Evolutionary conservation across 352 stramenopile genomes (phyloP).

Genomic region (Phytopythium delawarense): DNA sequence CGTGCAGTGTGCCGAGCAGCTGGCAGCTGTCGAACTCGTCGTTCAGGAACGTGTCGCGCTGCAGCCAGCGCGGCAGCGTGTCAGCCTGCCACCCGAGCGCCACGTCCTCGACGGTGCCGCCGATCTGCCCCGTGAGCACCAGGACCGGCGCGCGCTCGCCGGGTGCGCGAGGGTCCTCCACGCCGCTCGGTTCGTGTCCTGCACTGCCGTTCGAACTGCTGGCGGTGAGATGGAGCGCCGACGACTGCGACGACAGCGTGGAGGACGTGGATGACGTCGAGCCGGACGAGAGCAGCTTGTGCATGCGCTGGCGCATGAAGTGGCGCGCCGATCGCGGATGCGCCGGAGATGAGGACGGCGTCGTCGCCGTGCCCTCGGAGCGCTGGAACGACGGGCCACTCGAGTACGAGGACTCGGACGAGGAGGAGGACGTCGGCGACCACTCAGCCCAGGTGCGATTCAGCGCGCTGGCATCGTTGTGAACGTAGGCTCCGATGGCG

Average conservation of each 20-base stretch:
- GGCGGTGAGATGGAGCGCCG: neutral
- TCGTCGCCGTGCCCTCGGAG: neutral
- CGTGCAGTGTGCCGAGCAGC: slow-evolving; percentile 27
- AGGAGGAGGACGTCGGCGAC: slow-evolving; percentile 4
- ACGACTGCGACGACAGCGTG: neutral
- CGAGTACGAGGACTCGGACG: slow-evolving; percentile 3
- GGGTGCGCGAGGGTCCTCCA: slow-evolving; percentile 1
- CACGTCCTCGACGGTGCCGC: slow-evolving; percentile 37
- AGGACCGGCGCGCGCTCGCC: slow-evolving; percentile 23
- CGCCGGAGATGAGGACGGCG: neutral
- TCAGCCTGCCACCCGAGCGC: slow-evolving; percentile 38
- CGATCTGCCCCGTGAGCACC: slow-evolving; percentile 30
- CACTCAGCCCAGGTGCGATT: slow-evolving; percentile 1
- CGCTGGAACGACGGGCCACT: slow-evolving; percentile 4
- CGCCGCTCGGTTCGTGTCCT: neutral
- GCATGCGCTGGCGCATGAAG: slow-evolving; percentile 1
- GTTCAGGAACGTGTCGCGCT: slow-evolving; percentile 34
- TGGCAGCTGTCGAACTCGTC: slow-evolving; percentile 34
- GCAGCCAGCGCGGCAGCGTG: slow-evolving; percentile 30
- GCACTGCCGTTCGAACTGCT: neutral
- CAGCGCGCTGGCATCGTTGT: neutral
- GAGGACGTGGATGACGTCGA: slow-evolving; percentile 2
- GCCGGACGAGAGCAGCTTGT: slow-evolving; percentile 3
- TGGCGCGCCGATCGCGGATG: neutral
- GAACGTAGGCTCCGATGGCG: neutral